phyloP scores from a whole-genome alignment of 2,329 filamentous ascomycete species.

The Diaporthe sp. region DNA sequence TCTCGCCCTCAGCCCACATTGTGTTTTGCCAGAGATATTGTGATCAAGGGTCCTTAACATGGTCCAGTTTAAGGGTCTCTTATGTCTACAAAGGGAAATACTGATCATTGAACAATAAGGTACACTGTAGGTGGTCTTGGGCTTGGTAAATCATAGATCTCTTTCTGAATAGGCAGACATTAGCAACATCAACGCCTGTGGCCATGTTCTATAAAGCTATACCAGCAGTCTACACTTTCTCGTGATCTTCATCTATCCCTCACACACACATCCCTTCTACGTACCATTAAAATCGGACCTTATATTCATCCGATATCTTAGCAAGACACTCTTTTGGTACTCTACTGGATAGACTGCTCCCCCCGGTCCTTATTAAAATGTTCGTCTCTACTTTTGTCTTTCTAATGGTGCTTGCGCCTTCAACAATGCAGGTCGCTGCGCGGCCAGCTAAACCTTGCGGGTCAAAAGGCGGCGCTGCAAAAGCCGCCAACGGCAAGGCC shows the following conservation, averaged over 20 bases:
- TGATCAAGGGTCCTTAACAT: not conserved
- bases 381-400: not conserved
- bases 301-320: not conserved
- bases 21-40: no score
- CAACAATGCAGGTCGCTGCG: not conserved
- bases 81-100: not conserved
- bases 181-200: no score
- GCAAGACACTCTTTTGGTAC: not conserved
- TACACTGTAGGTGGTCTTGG: no score
- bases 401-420: not conserved
- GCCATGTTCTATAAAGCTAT: not conserved
- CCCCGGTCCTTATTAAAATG: not conserved
- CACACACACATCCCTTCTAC: not conserved
- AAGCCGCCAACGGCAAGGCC: constrained; percentile 55
- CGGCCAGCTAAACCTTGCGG: constrained; percentile 12
- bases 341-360: constrained; percentile 22
- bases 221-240: not conserved
- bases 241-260: not conserved
- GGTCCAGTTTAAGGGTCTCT: not conserved
- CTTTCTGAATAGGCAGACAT: not conserved
- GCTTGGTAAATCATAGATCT: not conserved
- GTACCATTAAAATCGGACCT: not conserved
- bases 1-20: not conserved
- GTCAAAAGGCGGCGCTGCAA: not conserved
- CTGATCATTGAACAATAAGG: not conserved